phyloP scores from a whole-genome alignment of 306 rosid genomes.

The Malus asiatica region DNA sequence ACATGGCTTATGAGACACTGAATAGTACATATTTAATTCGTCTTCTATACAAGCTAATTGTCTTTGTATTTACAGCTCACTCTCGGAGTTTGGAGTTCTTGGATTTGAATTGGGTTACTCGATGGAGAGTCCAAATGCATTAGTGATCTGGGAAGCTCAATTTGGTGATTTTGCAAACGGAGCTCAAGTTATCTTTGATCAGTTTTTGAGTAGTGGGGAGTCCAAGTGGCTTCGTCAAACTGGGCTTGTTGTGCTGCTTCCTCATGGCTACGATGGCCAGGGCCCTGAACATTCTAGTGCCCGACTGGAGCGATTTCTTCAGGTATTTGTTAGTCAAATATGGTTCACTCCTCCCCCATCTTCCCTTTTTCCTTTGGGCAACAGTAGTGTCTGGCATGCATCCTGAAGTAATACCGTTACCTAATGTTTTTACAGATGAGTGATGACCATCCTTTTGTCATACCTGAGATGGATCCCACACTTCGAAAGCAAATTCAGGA shows the following conservation, averaged over 20 bases:
- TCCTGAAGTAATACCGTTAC: constrained; percentile 8
- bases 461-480: constrained; percentile 98
- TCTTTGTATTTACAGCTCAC: constrained; percentile 54
- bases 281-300: constrained; percentile 99
- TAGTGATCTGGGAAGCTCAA: constrained; percentile 98
- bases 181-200: constrained; percentile 93
- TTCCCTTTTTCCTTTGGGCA: neutral
- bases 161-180: constrained; percentile 99
- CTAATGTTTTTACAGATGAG: constrained; percentile 71
- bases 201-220: constrained; percentile 90
- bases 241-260: constrained; percentile 87
- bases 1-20: neutral
- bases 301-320: constrained; percentile 87
- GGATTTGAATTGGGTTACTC: constrained; percentile 99
- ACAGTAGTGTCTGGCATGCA: neutral
- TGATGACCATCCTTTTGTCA: constrained; percentile 82
- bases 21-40: neutral
- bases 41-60: constrained; percentile 12
- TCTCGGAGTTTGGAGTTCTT: constrained; percentile 93
- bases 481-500: constrained; percentile 95
- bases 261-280: constrained; percentile 97
- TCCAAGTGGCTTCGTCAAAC: constrained; percentile 96
- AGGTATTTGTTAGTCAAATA: constrained; percentile 32
- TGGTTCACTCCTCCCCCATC: neutral
- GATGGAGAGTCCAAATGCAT: constrained; percentile 91